These are phyloP conservation scores for Solanum pennellii DNA, from an alignment of 257 asterid species.

Conservation along the genomic window DNA sequence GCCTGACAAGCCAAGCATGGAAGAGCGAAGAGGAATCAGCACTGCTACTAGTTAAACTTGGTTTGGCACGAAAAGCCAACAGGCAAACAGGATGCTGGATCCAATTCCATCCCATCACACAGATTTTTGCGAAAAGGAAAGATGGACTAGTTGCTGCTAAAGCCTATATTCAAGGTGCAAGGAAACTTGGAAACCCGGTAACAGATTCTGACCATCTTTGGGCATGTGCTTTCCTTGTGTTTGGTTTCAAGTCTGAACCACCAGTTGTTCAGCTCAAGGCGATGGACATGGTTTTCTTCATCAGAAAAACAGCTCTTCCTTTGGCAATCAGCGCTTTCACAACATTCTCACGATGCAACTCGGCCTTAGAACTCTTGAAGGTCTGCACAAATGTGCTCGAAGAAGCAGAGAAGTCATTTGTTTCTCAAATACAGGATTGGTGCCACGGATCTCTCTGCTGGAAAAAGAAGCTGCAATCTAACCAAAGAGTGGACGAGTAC, in stretches of 20 bases:
- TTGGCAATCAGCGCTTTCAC: slow-evolving; percentile 51
- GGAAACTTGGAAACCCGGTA: slow-evolving; percentile 32
- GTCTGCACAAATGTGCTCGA: slow-evolving; percentile 82
- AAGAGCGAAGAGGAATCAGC: slow-evolving; percentile 69
- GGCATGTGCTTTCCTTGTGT: slow-evolving; percentile 76
- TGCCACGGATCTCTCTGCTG: slow-evolving; percentile 76
- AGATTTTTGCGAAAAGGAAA: slow-evolving; percentile 34
- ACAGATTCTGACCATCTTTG: slow-evolving; percentile 51
- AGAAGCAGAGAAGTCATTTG: slow-evolving; percentile 78
- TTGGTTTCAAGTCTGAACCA: slow-evolving; percentile 76
- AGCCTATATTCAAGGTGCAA: slow-evolving; percentile 53
- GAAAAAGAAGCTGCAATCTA: slow-evolving; percentile 51
- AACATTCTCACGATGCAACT: slow-evolving; percentile 59
- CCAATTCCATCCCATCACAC: slow-evolving; percentile 72
- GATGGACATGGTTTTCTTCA: slow-evolving; percentile 53
- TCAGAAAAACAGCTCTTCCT: slow-evolving; percentile 60
- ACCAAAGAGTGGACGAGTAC: slow-evolving; percentile 62
- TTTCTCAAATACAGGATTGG: slow-evolving; percentile 72
- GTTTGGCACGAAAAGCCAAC: slow-evolving; percentile 56
- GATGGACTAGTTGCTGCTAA: slow-evolving; percentile 37
- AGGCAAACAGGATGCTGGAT: slow-evolving; percentile 59
- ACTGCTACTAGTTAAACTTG: slow-evolving; percentile 44
- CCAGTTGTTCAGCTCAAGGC: slow-evolving; percentile 73
- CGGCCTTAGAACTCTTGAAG: slow-evolving; percentile 75
- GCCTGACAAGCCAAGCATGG: slow-evolving; percentile 43